These are phyloP conservation scores for Phytopythium helicoides DNA, from an alignment of 352 stramenopile genomes.

Conservation along the genomic window DNA sequence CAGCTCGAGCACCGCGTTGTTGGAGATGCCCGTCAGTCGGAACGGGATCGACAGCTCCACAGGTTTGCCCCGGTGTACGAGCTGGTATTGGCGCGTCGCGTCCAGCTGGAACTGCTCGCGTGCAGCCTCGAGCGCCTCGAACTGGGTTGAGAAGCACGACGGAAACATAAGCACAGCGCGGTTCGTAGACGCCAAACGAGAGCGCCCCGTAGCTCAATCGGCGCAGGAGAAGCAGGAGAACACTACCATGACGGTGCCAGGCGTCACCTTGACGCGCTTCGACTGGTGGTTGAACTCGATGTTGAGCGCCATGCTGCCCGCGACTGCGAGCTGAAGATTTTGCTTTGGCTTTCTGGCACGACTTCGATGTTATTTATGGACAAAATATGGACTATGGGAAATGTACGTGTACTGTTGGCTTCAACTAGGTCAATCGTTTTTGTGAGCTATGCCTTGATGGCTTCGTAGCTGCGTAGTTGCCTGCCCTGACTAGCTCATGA, in stretches of 20 bases:
- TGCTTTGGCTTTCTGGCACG: too few relatives aligned
- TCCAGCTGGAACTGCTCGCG: constrained; percentile 51
- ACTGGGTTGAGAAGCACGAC: constrained; percentile 26
- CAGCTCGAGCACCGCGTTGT: constrained; percentile 77
- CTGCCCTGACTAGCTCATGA: not conserved
- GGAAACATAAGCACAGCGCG: not conserved
- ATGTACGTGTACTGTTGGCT: too few relatives aligned
- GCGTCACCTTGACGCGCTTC: constrained; percentile 76
- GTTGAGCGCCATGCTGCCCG: constrained; percentile 64
- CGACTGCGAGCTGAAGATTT: too few relatives aligned
- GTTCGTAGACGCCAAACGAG: not conserved
- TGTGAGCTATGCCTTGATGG: too few relatives aligned
- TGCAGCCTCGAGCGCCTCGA: constrained; percentile 69
- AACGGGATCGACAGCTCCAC: constrained; percentile 85
- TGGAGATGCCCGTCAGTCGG: constrained; percentile 80
- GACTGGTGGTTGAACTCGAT: constrained; percentile 65
- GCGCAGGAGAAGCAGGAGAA: not conserved
- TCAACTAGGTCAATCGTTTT: too few relatives aligned
- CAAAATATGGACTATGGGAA: too few relatives aligned
- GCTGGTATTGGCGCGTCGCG: constrained; percentile 42
- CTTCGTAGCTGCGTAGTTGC: too few relatives aligned
- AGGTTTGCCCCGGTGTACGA: constrained; percentile 58
- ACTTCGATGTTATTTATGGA: too few relatives aligned
- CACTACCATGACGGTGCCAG: constrained; percentile 72
- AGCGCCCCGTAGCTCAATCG: too few relatives aligned